Conservation (phyloP, 805 yeast genomes). For the Osmozyma mogii region DNA sequence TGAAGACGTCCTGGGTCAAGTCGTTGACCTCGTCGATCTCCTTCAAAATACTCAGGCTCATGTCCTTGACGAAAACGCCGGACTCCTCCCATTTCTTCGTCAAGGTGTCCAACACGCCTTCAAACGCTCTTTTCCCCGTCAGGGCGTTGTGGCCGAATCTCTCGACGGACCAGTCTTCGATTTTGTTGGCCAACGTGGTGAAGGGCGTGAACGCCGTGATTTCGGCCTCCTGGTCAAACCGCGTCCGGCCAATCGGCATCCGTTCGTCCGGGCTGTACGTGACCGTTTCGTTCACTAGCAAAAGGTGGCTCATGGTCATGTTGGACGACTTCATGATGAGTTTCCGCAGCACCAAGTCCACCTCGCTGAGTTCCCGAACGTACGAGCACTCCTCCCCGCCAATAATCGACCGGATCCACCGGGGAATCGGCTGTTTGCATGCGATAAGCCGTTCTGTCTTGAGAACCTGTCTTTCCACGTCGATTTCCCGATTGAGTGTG, state of each 20-base stretch:
- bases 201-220: constrained; percentile 79
- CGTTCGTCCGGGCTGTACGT: constrained; percentile 60
- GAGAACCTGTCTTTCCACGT: constrained; percentile 43
- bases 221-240: constrained; percentile 76
- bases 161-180: constrained; percentile 89
- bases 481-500: constrained; percentile 65
- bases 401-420: constrained; percentile 65
- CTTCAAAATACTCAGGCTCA: constrained; percentile 18
- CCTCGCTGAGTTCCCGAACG: constrained; percentile 84
- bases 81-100: constrained; percentile 37
- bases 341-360: constrained; percentile 58
- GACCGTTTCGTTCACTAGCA: constrained; percentile 85
- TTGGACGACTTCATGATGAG: constrained; percentile 80
- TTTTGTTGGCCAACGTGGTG: constrained; percentile 61
- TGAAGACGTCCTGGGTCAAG: constrained; percentile 11
- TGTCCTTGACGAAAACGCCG: constrained; percentile 29
- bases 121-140: constrained; percentile 80
- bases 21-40: constrained; percentile 11
- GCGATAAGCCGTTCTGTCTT: constrained; percentile 84
- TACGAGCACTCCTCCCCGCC: constrained; percentile 70
- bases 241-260: constrained; percentile 45
- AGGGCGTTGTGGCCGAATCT: constrained; percentile 83
- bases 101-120: constrained; percentile 55
- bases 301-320: constrained; percentile 67
- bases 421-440: constrained; percentile 79